Conservation (phyloP, 768 basidiomycete genomes). For the Galerina marginata region DNA sequence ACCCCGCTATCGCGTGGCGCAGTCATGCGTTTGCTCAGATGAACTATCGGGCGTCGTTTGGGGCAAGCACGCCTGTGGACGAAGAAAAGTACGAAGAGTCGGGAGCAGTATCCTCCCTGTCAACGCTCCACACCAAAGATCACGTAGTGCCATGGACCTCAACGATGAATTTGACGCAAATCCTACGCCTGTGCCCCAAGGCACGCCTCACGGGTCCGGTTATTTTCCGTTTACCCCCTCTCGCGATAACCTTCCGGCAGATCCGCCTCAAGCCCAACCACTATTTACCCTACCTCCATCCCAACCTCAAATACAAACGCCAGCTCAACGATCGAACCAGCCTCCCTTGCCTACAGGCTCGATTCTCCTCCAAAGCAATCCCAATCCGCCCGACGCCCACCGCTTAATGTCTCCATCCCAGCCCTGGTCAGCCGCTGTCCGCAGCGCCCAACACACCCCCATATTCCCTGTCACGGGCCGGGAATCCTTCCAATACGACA, state of each 20-base stretch:
- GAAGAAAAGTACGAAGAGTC: not conserved
- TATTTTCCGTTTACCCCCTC: not conserved
- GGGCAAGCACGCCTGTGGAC: not conserved
- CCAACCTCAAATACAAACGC: no score
- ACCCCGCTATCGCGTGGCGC: conserved; percentile 32
- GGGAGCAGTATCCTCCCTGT: not conserved
- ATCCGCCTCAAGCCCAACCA: not conserved
- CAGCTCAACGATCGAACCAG: not conserved
- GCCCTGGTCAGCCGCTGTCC: not conserved
- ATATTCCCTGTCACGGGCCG: not conserved
- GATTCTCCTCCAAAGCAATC: not conserved
- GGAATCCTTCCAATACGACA: not conserved
- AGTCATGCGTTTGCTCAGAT: conserved; percentile 4
- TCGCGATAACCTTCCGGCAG: not conserved
- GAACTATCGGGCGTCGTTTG: not conserved
- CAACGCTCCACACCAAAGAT: conserved; percentile 7
- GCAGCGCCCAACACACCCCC: not conserved
- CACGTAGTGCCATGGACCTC: conserved; percentile 5
- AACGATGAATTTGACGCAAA: conserved; percentile 14
- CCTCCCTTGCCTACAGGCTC: not conserved
- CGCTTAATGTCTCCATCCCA: not conserved
- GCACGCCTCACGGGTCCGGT: not conserved
- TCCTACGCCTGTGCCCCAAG: conserved; percentile 2
- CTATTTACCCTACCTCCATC: not conserved
- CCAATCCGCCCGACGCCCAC: not conserved